Percentiles rank a stretch among this genome's conserved stretches.
Conservation (phyloP, 306 rosid genomes). For the Hylodesmum podocarpum region DNA sequence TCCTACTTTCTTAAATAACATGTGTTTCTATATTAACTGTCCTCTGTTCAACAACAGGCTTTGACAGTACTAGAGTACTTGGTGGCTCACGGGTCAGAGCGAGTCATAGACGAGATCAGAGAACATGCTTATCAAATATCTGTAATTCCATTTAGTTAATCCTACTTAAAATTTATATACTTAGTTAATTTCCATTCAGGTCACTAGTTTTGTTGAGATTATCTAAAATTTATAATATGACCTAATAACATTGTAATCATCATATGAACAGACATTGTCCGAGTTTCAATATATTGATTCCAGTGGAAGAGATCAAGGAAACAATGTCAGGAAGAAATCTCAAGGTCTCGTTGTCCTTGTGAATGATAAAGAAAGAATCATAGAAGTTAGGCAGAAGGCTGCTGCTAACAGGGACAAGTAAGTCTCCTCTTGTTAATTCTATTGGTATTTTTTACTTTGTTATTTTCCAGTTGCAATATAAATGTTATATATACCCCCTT, state of each 20-base stretch:
- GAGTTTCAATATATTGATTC: conserved; percentile 89
- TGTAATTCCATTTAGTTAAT: conserved; percentile 46
- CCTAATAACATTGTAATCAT: conserved; percentile 30
- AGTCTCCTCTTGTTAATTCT: conserved; percentile 32
- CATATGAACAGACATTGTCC: conserved; percentile 68
- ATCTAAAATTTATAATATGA: conserved; percentile 11
- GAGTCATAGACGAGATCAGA: conserved; percentile 89
- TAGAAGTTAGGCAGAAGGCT: conserved; percentile 90
- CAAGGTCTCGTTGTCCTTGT: conserved; percentile 81
- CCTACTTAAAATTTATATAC: conserved; percentile 19
- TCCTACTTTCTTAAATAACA: not conserved
- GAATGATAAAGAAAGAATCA: conserved; percentile 83
- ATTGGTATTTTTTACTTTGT: not conserved
- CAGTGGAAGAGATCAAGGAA: conserved; percentile 93
- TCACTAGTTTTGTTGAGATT: not conserved
- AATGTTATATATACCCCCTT: not conserved
- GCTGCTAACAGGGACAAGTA: conserved; percentile 88
- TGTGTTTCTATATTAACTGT: conserved; percentile 24
- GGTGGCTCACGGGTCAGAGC: conserved; percentile 95
- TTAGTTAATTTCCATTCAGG: conserved; percentile 14
- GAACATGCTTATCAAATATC: conserved; percentile 98
- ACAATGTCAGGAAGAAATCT: conserved; percentile 89
- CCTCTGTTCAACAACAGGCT: conserved; percentile 51
- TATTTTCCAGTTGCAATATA: not conserved
- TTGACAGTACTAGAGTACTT: conserved; percentile 90